Percentiles rank a stretch among this genome's conserved stretches.
phyloP scores from a whole-genome alignment of 2,329 filamentous ascomycete species.

The Karstenula rhodostoma region DNA sequence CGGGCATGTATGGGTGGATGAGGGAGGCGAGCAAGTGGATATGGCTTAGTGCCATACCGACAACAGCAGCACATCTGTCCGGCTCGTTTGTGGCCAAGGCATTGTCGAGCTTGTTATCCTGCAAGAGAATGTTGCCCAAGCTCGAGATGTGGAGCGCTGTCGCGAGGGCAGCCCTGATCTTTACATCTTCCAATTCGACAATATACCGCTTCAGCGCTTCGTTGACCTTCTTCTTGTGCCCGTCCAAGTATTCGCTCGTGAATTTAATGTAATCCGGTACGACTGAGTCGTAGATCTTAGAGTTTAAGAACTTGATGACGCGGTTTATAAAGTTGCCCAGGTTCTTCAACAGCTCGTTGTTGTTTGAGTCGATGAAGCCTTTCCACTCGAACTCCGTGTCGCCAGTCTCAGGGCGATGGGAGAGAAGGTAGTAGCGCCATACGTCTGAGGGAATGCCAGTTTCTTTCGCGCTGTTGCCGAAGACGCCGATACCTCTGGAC shows the following conservation, averaged over 20 bases:
- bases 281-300: slow-evolving; percentile 73
- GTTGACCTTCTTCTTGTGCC: slow-evolving; percentile 69
- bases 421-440: slow-evolving; percentile 92
- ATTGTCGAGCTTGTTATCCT: slow-evolving; percentile 68
- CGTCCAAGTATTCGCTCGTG: slow-evolving; percentile 50
- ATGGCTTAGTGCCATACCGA: slow-evolving; percentile 84
- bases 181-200: slow-evolving; percentile 73
- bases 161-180: slow-evolving; percentile 71
- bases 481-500: slow-evolving; percentile 87
- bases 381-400: slow-evolving; percentile 93
- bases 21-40: slow-evolving; percentile 82
- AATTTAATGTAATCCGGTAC: slow-evolving; percentile 72
- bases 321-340: slow-evolving; percentile 67
- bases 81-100: slow-evolving; percentile 66
- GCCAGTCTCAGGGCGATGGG: slow-evolving; percentile 82
- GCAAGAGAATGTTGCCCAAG: slow-evolving; percentile 66
- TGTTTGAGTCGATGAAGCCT: slow-evolving; percentile 83
- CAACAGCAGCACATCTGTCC: slow-evolving; percentile 66
- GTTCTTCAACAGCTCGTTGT: slow-evolving; percentile 84
- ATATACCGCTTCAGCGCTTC: slow-evolving; percentile 72
- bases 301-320: slow-evolving; percentile 73
- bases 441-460: slow-evolving; percentile 85
- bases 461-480: slow-evolving; percentile 87
- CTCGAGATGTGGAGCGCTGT: slow-evolving; percentile 72
- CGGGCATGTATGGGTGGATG: slow-evolving; percentile 78